Percentiles rank a stretch among this genome's conserved stretches.
Conservation (phyloP, 345 rosid species). For the Melaleuca quinquenervia region DNA sequence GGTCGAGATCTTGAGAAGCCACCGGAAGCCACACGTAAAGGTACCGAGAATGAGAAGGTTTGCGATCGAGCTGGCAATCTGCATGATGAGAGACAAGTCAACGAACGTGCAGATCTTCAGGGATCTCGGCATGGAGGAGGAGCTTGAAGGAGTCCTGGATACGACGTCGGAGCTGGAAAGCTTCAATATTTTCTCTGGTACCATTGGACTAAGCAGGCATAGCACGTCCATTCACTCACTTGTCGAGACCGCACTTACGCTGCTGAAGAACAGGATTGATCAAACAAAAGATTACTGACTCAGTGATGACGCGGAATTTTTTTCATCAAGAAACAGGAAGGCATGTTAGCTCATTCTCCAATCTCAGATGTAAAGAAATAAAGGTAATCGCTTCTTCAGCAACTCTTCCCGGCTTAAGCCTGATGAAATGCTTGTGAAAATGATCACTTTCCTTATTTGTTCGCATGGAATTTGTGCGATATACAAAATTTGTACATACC, state of each 20-base stretch:
- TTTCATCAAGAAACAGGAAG: background rate
- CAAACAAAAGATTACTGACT: background rate
- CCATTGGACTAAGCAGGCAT: slow-evolving; percentile 57
- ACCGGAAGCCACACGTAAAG: slow-evolving; percentile 31
- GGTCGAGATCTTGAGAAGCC: slow-evolving; percentile 30
- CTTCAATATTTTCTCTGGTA: slow-evolving; percentile 69
- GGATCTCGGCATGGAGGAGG: slow-evolving; percentile 40
- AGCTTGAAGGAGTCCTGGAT: slow-evolving; percentile 42
- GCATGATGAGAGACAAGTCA: slow-evolving; percentile 55
- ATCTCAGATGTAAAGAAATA: background rate
- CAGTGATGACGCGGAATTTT: background rate
- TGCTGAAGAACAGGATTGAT: background rate
- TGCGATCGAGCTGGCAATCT: slow-evolving; percentile 50
- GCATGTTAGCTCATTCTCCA: background rate
- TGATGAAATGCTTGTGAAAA: background rate
- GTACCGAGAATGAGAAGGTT: slow-evolving; percentile 60
- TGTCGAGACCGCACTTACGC: slow-evolving; percentile 13
- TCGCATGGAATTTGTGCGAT: background rate
- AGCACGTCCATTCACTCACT: slow-evolving; percentile 43
- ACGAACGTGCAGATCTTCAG: slow-evolving; percentile 18
- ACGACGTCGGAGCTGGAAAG: slow-evolving; percentile 65
- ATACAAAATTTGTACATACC: background rate
- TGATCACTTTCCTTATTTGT: background rate
- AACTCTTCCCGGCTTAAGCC: background rate
- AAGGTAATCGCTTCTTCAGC: background rate